phyloP scores from a whole-genome alignment of 2,329 filamentous ascomycete species.

The Cytospora schulzeri region DNA sequence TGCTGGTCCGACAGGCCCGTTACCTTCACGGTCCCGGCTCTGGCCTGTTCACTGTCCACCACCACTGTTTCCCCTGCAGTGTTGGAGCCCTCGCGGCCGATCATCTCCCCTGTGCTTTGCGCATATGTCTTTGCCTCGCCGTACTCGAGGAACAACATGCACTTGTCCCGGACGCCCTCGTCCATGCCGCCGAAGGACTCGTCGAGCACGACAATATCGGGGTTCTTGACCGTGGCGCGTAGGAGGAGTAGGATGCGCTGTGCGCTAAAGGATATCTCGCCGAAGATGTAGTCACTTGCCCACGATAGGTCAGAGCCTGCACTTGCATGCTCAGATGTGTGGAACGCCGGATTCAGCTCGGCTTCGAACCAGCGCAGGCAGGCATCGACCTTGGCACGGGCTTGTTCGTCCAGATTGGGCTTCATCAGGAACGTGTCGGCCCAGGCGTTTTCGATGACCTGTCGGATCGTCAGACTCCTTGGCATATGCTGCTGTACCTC shows the following conservation, averaged over 20 bases:
- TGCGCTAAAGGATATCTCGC: conserved; percentile 74
- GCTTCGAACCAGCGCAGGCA: conserved; percentile 75
- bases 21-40: conserved; percentile 52
- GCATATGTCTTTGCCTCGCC: conserved; percentile 56
- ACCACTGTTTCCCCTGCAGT: conserved; percentile 37
- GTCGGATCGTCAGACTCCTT: conserved; percentile 69
- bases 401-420: conserved; percentile 63
- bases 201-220: conserved; percentile 81
- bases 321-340: conserved; percentile 13
- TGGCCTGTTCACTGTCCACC: conserved; percentile 50
- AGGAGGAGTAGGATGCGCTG: conserved; percentile 87
- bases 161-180: conserved; percentile 79
- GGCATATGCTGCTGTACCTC: conserved; percentile 95
- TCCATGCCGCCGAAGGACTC: conserved; percentile 90
- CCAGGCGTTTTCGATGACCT: conserved; percentile 83
- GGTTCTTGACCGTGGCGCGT: conserved; percentile 76
- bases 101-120: conserved; percentile 4
- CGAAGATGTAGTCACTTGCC: conserved; percentile 70
- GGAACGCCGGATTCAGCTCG: conserved; percentile 67
- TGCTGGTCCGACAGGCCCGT: conserved; percentile 69
- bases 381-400: conserved; percentile 64
- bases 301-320: conserved; percentile 52
- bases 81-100: conserved; percentile 9
- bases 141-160: conserved; percentile 74
- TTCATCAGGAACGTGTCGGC: conserved; percentile 80